A percentile compares a stretch with the other conserved stretches of the same genome.
Evolutionary conservation across 768 basidiomycete genomes (phyloP).

Genomic region (Lanmaoa rubissima): DNA sequence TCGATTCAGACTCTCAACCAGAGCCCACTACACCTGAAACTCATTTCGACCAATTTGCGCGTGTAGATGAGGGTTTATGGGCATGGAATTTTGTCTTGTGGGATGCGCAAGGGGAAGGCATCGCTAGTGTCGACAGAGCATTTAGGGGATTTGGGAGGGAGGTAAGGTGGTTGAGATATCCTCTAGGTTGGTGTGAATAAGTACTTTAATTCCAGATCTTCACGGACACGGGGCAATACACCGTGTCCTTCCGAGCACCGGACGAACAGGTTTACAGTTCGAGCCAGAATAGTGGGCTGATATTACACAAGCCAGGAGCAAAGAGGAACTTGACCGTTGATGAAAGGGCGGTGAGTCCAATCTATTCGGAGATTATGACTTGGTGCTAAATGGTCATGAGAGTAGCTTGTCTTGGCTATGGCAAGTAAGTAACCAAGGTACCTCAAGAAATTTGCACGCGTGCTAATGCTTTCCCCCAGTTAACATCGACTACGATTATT

Average conservation of each 20-base stretch:
- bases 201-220: conserved; percentile 52
- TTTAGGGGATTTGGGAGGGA: conserved; percentile 82
- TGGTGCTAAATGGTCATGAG: conserved; percentile 1
- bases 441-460: neutral
- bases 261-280: conserved; percentile 19
- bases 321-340: conserved; percentile 44
- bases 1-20: conserved; percentile 44
- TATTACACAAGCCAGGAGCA: conserved; percentile 14
- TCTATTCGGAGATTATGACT: neutral
- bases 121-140: conserved; percentile 66
- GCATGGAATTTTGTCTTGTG: conserved; percentile 76
- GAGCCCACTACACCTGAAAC: conserved; percentile 38
- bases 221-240: conserved; percentile 81
- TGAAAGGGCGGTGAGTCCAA: conserved; percentile 58
- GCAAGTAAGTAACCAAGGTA: conserved; percentile 46
- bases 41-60: conserved; percentile 64
- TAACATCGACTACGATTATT: conserved; percentile 86
- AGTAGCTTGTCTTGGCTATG: conserved; percentile 57
- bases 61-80: conserved; percentile 68
- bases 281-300: conserved; percentile 25
- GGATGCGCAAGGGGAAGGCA: conserved; percentile 51
- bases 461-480: conserved; percentile 36
- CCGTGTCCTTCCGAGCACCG: conserved; percentile 52
- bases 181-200: neutral
- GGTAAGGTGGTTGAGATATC: conserved; percentile 34